A percentile compares a stretch with the other conserved stretches of the same genome.
These are phyloP conservation scores for Xylaria hypoxylon DNA, from an alignment of 2,329 filamentous ascomycete species.

Conservation along the genomic window DNA sequence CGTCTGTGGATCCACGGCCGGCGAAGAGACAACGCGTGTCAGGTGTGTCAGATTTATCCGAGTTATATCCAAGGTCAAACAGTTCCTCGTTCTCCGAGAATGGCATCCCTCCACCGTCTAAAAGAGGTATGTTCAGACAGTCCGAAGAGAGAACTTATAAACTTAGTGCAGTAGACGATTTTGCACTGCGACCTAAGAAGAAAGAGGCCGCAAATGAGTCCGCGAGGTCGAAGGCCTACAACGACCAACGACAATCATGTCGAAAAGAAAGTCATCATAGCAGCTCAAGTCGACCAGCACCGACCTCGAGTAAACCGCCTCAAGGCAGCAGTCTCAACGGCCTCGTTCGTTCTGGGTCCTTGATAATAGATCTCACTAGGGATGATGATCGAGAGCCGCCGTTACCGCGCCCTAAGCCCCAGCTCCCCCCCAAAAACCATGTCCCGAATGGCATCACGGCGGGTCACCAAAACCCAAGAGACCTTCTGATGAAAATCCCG, in stretches of 20 bases:
- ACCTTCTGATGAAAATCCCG: background rate
- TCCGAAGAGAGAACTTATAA: conserved; percentile 35
- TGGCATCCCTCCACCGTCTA: conserved; percentile 29
- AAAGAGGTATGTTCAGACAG: conserved; percentile 34
- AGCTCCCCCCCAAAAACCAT: conserved; percentile 5
- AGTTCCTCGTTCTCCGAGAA: conserved; percentile 33
- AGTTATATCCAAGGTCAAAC: conserved; percentile 26
- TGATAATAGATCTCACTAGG: conserved; percentile 44
- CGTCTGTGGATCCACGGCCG: conserved; percentile 33
- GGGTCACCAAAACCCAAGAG: conserved; percentile 17
- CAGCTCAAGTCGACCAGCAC: conserved; percentile 21
- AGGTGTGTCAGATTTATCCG: conserved; percentile 29
- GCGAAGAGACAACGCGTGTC: conserved; percentile 41
- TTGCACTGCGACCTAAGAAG: conserved; percentile 45
- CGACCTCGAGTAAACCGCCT: conserved; percentile 13
- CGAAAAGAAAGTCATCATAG: conserved; percentile 25
- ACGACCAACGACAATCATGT: conserved; percentile 29
- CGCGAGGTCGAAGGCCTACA: conserved; percentile 29
- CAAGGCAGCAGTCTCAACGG: conserved; percentile 19
- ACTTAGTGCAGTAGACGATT: conserved; percentile 43
- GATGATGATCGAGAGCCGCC: conserved; percentile 36
- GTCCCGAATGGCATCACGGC: conserved; percentile 18
- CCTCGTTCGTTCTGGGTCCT: conserved; percentile 10
- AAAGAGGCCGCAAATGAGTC: conserved; percentile 34
- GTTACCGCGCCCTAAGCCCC: conserved; percentile 16